These are phyloP conservation scores for Suillus placidus DNA, from an alignment of 768 basidiomycete species.

Conservation along the genomic window DNA sequence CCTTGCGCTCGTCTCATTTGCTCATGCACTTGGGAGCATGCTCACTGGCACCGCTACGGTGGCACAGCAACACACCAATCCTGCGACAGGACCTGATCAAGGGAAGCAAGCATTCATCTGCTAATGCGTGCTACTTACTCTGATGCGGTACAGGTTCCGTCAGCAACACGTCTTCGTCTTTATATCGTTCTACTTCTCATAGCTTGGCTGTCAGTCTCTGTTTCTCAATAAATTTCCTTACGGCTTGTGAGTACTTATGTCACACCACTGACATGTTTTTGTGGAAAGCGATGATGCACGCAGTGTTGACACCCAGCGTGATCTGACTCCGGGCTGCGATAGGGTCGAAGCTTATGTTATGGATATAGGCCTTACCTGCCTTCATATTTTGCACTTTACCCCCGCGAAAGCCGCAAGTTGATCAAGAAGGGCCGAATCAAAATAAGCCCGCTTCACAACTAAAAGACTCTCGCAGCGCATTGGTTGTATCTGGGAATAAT, in stretches of 20 bases:
- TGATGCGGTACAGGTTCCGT: neutral
- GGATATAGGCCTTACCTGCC: neutral
- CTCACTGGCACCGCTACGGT: neutral
- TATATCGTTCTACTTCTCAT: slow-evolving; percentile 1
- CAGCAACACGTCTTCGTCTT: neutral
- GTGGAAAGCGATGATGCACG: neutral
- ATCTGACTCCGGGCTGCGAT: neutral
- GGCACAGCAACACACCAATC: neutral
- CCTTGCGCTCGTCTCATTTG: slow-evolving; percentile 1
- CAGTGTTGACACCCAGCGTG: neutral
- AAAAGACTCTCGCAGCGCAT: neutral
- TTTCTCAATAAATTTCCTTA: neutral
- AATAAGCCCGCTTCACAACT: neutral
- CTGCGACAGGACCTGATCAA: neutral
- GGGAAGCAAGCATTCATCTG: neutral
- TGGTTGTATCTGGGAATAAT: neutral
- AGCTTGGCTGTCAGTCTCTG: neutral
- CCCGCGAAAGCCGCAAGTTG: neutral
- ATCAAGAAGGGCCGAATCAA: neutral
- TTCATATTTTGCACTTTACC: neutral
- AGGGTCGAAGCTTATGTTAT: neutral
- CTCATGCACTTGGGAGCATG: neutral
- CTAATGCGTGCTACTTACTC: neutral
- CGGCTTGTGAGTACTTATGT: slow-evolving; percentile 1
- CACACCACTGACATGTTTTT: neutral